These are phyloP conservation scores for Gypsophila paniculata DNA, from an alignment of 179 eudicot species.

Conservation along the genomic window DNA sequence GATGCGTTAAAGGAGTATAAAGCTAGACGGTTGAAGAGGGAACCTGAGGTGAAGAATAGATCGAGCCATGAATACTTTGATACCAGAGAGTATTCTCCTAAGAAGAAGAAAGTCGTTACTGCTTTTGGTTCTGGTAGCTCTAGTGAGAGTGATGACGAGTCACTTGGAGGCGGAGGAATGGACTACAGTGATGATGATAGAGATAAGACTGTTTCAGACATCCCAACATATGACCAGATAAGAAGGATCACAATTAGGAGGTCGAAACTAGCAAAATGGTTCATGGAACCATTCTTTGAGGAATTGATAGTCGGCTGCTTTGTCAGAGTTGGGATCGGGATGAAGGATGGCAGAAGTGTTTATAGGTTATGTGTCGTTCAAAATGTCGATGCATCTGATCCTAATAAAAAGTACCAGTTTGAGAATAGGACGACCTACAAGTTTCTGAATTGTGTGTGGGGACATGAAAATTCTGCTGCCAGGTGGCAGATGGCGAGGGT, in stretches of 20 bases:
- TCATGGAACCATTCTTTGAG: constrained; percentile 93
- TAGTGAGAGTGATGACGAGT: constrained; percentile 59
- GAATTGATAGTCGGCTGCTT: constrained; percentile 83
- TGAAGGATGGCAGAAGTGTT: constrained; percentile 45
- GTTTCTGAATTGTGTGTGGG: constrained; percentile 80
- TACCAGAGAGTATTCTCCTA: constrained; percentile 38
- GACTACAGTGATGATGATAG: constrained; percentile 72
- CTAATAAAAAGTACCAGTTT: constrained; percentile 57
- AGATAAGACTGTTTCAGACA: constrained; percentile 36
- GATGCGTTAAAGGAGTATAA: constrained; percentile 59
- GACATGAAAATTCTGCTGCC: constrained; percentile 79
- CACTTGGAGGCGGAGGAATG: constrained; percentile 52
- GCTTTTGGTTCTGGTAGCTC: constrained; percentile 44
- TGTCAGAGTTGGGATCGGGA: constrained; percentile 90
- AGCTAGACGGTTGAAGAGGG: constrained; percentile 52
- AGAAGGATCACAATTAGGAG: constrained; percentile 56
- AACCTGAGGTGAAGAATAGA: constrained; percentile 38
- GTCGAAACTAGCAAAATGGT: constrained; percentile 81
- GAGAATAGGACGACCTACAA: constrained; percentile 72
- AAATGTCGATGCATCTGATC: constrained; percentile 69
- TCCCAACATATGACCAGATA: constrained; percentile 59
- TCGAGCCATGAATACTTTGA: constrained; percentile 29
- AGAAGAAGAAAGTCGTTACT: constrained; percentile 37
- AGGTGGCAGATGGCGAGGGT: constrained; percentile 98
- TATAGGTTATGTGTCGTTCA: constrained; percentile 83